These are phyloP conservation scores for Rhizomucor miehei DNA, from an alignment of 371 early-diverging fungal species.

Conservation along the genomic window DNA sequence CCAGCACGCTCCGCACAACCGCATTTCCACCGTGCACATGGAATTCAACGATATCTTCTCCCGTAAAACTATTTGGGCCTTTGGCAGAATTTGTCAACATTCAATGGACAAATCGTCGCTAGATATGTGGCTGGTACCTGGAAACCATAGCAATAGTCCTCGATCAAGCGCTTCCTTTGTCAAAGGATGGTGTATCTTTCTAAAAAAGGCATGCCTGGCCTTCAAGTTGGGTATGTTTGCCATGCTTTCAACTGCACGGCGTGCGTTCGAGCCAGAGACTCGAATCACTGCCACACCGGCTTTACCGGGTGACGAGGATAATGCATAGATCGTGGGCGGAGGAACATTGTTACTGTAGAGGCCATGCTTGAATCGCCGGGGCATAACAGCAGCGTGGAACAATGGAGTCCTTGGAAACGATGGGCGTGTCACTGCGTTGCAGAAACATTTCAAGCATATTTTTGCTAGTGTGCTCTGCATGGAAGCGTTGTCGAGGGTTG, in stretches of 20 bases:
- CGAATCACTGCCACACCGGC: conserved; percentile 82
- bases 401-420: no score
- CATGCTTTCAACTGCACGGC: conserved; percentile 30
- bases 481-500: no score
- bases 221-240: conserved; percentile 14
- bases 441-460: no score
- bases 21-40: conserved; percentile 82
- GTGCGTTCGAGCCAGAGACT: conserved; percentile 64
- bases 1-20: conserved; percentile 58
- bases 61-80: conserved; percentile 76
- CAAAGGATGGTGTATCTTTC: conserved; percentile 48
- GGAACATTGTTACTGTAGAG: neutral
- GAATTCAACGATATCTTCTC: conserved; percentile 78
- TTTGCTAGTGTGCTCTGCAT: no score
- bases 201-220: conserved; percentile 52
- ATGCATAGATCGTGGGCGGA: conserved; percentile 66
- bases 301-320: conserved; percentile 75
- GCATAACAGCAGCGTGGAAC: no score
- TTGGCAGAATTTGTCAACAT: conserved; percentile 2
- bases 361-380: no score
- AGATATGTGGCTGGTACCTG: conserved; percentile 31
- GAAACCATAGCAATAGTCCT: conserved; percentile 67
- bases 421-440: no score
- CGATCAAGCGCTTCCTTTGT: conserved; percentile 54
- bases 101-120: neutral